Conservation (phyloP, 805 yeast genomes). For the Candida caryicola region DNA sequence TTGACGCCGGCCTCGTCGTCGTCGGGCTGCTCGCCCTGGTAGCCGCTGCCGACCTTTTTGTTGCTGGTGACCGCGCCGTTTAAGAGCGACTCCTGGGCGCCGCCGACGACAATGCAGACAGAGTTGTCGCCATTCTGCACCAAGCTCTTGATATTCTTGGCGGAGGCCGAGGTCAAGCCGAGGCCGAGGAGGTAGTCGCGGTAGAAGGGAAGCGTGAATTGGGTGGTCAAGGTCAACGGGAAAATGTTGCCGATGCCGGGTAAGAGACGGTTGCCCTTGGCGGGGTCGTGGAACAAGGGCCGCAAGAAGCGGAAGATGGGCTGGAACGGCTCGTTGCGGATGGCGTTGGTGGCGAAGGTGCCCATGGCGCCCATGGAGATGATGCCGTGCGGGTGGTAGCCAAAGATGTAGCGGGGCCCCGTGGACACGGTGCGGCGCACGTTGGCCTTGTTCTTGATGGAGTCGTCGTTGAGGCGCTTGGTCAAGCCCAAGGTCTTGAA, state of each 20-base stretch:
- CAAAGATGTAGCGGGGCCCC: constrained; percentile 82
- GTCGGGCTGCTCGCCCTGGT: constrained; percentile 12
- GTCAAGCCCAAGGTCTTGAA: constrained; percentile 36
- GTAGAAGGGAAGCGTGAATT: constrained; percentile 80
- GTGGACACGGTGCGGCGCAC: constrained; percentile 33
- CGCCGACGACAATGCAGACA: constrained; percentile 90
- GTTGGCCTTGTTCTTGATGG: constrained; percentile 3
- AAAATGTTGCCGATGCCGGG: constrained; percentile 81
- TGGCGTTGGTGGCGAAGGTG: constrained; percentile 60
- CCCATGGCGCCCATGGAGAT: constrained; percentile 91
- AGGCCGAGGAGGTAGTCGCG: constrained; percentile 79
- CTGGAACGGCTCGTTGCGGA: constrained; percentile 42
- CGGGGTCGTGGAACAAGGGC: constrained; percentile 58
- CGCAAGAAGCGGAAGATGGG: constrained; percentile 33
- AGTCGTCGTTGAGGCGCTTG: constrained; percentile 33
- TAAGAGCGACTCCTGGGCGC: constrained; percentile 85
- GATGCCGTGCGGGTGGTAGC: constrained; percentile 96
- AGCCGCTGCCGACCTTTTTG: constrained; percentile 36
- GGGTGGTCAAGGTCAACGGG: constrained; percentile 76
- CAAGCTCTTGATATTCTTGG: constrained; percentile 63
- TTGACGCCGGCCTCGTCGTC: constrained; percentile 21
- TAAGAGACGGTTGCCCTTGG: constrained; percentile 60
- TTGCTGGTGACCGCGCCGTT: constrained; percentile 36
- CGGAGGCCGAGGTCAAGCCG: constrained; percentile 84
- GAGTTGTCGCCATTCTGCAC: constrained; percentile 64